Conservation (phyloP, 768 basidiomycete species). For the Lactarius trivialis region DNA sequence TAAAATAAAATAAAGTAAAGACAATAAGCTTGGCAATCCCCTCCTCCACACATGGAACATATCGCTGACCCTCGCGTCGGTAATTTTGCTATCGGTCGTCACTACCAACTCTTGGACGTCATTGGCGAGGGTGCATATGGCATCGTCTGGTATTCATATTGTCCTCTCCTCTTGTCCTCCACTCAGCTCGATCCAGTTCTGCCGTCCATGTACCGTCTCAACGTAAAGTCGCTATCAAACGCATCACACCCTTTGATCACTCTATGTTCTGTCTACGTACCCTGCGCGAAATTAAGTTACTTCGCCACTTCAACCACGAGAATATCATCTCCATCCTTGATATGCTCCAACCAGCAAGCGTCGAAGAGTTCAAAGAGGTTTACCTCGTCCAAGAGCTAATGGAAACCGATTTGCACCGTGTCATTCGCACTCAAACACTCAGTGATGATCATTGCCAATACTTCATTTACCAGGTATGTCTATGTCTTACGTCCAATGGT, state of each 20-base stretch:
- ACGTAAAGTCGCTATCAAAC: constrained; percentile 95
- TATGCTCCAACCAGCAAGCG: constrained; percentile 68
- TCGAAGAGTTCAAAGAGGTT: constrained; percentile 83
- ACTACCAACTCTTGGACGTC: constrained; percentile 81
- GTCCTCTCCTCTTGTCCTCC: constrained; percentile 1
- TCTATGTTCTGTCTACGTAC: constrained; percentile 92
- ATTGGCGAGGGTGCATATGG: constrained; percentile 93
- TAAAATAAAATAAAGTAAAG: neutral
- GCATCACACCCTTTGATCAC: constrained; percentile 92
- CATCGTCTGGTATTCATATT: constrained; percentile 60
- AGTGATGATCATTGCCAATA: constrained; percentile 96
- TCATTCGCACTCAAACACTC: constrained; percentile 90
- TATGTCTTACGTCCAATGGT: constrained; percentile 4
- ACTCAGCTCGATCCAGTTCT: constrained; percentile 37
- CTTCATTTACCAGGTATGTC: constrained; percentile 85
- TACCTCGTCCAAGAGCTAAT: constrained; percentile 70
- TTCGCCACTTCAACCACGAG: constrained; percentile 79
- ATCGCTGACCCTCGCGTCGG: constrained; percentile 21
- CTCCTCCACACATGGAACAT: constrained; percentile 26
- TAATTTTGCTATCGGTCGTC: constrained; percentile 44
- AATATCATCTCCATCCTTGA: constrained; percentile 96
- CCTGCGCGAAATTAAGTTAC: constrained; percentile 90
- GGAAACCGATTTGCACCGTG: constrained; percentile 95
- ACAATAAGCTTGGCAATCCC: neutral
- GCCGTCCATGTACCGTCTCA: constrained; percentile 82